phyloP scores from a whole-genome alignment of 2,329 filamentous ascomycete genomes.

The Penicillium expansum region DNA sequence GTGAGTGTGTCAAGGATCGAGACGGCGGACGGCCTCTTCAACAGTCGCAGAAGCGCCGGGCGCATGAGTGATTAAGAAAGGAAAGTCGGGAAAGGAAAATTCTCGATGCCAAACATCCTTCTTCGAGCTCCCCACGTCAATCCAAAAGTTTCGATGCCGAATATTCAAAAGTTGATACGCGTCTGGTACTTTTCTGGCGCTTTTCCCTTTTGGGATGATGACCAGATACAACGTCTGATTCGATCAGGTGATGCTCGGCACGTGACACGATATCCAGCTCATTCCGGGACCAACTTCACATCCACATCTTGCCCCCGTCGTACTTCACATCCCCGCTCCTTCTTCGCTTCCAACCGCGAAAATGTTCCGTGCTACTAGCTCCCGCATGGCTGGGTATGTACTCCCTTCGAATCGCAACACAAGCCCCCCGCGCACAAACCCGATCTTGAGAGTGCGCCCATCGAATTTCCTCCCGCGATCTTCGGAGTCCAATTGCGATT shows the following conservation, averaged over 20 bases:
- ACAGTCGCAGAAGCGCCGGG: slow-evolving; percentile 43
- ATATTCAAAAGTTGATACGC: slow-evolving; percentile 10
- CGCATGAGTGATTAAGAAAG: slow-evolving; percentile 36
- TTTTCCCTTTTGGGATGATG: slow-evolving; percentile 23
- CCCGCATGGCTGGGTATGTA: slow-evolving; percentile 45
- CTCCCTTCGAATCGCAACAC: slow-evolving; percentile 2
- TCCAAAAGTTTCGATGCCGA: slow-evolving; percentile 3
- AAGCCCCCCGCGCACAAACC: slow-evolving; percentile 6
- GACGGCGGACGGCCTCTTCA: slow-evolving; percentile 44
- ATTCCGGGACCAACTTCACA: slow-evolving; percentile 25
- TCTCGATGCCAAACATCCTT: slow-evolving; percentile 31
- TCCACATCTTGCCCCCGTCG: slow-evolving; percentile 29
- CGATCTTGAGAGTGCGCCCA: slow-evolving; percentile 17
- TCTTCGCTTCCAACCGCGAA: slow-evolving; percentile 32
- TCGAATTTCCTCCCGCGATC: slow-evolving; percentile 16
- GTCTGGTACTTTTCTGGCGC: slow-evolving; percentile 13
- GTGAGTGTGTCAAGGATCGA: slow-evolving; percentile 37
- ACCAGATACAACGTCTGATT: slow-evolving; percentile 25
- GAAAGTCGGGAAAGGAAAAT: slow-evolving; percentile 15
- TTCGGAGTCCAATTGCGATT: slow-evolving; percentile 14
- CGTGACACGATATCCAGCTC: slow-evolving; percentile 19
- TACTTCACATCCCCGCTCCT: slow-evolving; percentile 24
- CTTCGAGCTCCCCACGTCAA: slow-evolving; percentile 9
- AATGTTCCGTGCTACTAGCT: slow-evolving; percentile 43
- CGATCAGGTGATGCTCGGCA: slow-evolving; percentile 29